Base-by-base conservation (phyloP, 805 yeast genomes). In the Candida peoriensis region DNA sequence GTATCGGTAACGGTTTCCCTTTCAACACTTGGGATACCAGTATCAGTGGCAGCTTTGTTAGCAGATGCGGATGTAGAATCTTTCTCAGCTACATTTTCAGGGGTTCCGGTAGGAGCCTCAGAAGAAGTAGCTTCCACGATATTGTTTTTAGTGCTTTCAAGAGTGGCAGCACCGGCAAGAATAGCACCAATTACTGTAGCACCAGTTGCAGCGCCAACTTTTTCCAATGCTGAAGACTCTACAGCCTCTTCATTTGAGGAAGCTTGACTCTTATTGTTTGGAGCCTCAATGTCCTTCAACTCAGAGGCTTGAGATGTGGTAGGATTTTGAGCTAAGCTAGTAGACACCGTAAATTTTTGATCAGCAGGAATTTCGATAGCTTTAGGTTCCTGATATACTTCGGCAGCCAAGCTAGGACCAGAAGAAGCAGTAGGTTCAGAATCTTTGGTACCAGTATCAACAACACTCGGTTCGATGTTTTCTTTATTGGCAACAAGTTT, bases 371-470 rank as follows among this genome's bases (percentile, higher is more conserved):
- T 35, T 2, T 6, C 23, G 15, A 32, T 26, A 19, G 32, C 15
- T 5, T 25, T 24, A 12, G 38, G 35, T 30, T 38, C 38, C 18
- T n/a, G 12, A 14, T 31, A 36, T 2, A 10, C 10, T 16, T 32
- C 32, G 18, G 20, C 30, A 27, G 21, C 17, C 8, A 13, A 13
- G 2, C 24, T 38, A 5, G 30, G 17, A n/a, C 33, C 44, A 16
- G 48, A 28, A 11, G 55, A 46, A 4, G 17, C 32, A 8, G 55
- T 50, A 27, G 55, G 50, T 13, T 51, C 48, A 32, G 20, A 39
- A 25, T 28, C 30, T 20, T 5, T 28, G 20, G 17, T 10, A 5
- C 8, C 24, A 14, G 13, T 21, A 8, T 33, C 22, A 3, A 34
- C 15, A 15, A 39, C 20, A 10, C 26, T 30, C 30, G 33, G 26